These are phyloP conservation scores for Neoarthrinium moseri DNA, from an alignment of 2,329 filamentous ascomycete genomes.

Conservation along the genomic window DNA sequence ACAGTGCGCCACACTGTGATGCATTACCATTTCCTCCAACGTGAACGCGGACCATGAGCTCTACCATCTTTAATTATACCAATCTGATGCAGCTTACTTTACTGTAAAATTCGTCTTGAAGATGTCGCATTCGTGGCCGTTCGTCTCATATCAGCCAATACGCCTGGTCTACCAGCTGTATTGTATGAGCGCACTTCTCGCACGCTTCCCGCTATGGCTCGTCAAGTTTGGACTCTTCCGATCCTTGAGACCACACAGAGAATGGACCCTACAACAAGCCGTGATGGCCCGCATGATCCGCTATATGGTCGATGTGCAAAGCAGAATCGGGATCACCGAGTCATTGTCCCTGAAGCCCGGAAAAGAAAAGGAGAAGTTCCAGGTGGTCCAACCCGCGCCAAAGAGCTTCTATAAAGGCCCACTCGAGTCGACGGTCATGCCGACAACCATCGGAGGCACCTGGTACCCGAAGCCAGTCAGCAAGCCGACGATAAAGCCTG, in stretches of 20 bases:
- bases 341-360: constrained; percentile 10
- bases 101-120: constrained; percentile 24
- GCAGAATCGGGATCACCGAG: constrained; percentile 11
- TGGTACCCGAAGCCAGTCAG: constrained; percentile 21
- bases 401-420: constrained; percentile 20
- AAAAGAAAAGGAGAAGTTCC: constrained; percentile 10
- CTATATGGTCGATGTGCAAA: constrained; percentile 6
- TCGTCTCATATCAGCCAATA: constrained; percentile 16
- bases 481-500: neutral
- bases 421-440: constrained; percentile 16
- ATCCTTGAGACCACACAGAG: constrained; percentile 13
- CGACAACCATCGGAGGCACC: constrained; percentile 25
- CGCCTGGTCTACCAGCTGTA: constrained; percentile 16
- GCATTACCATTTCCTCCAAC: too few relatives aligned
- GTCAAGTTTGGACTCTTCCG: constrained; percentile 15
- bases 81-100: too few relatives aligned
- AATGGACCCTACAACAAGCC: constrained; percentile 19
- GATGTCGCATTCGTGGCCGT: constrained; percentile 11
- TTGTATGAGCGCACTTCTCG: constrained; percentile 12
- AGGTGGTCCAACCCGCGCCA: constrained; percentile 14
- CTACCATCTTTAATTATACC: too few relatives aligned
- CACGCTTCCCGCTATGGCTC: constrained; percentile 18
- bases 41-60: too few relatives aligned
- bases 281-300: constrained; percentile 12
- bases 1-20: too few relatives aligned